Percentiles rank a stretch among this genome's conserved stretches.
These are phyloP conservation scores for Styphnolobium japonicum DNA, from an alignment of 306 rosid genomes.

Conservation along the genomic window DNA sequence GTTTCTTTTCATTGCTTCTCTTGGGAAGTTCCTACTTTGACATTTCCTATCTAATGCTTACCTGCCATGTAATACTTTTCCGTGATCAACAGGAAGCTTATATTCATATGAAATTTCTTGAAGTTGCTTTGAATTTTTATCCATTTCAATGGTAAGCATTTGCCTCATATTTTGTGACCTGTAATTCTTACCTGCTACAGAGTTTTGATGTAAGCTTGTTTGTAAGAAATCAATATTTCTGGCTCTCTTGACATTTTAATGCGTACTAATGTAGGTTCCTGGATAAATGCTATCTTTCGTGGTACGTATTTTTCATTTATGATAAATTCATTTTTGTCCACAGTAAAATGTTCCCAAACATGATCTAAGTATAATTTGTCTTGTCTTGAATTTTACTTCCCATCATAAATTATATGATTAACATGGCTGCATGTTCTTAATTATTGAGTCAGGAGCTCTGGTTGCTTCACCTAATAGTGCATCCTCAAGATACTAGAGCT, in stretches of 20 bases:
- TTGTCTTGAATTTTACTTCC: slow-evolving; percentile 8
- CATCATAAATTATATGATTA: slow-evolving; percentile 30
- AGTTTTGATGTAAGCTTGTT: slow-evolving; percentile 21
- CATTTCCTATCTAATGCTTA: background rate
- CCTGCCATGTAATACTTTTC: background rate
- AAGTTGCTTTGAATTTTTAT: slow-evolving; percentile 36
- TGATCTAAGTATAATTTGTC: background rate
- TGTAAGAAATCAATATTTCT: slow-evolving; percentile 38
- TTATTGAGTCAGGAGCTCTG: slow-evolving; percentile 47
- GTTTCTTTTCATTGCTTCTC: slow-evolving; percentile 18
- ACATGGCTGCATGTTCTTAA: slow-evolving; percentile 26
- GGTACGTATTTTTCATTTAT: slow-evolving; percentile 38
- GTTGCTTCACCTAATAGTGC: slow-evolving; percentile 28
- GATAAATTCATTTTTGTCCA: background rate
- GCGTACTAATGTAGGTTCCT: slow-evolving; percentile 37
- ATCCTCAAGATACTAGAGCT: slow-evolving; percentile 45
- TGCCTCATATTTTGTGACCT: slow-evolving; percentile 4
- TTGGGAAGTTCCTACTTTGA: background rate
- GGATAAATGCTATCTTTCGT: slow-evolving; percentile 31
- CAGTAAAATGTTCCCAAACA: background rate
- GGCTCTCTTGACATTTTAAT: slow-evolving; percentile 39
- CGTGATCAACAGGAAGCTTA: slow-evolving; percentile 64
- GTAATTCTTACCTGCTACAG: background rate
- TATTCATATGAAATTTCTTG: slow-evolving; percentile 80
- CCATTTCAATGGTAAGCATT: slow-evolving; percentile 52